Evolutionary conservation across 345 rosid species (phyloP).

Genomic region (Schrenkiella parvula): DNA sequence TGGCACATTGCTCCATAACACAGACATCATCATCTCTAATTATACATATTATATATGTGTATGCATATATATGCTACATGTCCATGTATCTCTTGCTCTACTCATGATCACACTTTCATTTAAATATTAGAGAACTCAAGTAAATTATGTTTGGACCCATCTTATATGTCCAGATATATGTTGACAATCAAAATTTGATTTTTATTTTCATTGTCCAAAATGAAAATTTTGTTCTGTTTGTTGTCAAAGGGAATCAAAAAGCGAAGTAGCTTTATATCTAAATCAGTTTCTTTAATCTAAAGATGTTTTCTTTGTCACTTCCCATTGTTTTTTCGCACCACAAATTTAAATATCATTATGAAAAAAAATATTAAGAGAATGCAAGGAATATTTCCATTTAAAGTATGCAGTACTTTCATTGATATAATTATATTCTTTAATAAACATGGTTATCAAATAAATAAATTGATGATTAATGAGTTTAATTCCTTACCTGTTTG

Average conservation of each 20-base stretch:
- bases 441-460: neutral
- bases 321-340: conserved; percentile 15
- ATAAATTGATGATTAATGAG: neutral
- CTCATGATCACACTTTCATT: conserved; percentile 12
- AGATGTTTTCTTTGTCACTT: conserved; percentile 32
- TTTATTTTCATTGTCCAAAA: neutral
- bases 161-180: conserved; percentile 39
- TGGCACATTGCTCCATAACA: conserved; percentile 35
- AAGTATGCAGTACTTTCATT: neutral
- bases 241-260: conserved; percentile 8
- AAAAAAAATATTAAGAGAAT: neutral
- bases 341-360: neutral
- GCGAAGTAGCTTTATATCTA: conserved; percentile 26
- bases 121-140: neutral
- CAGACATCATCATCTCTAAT: conserved; percentile 25
- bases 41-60: neutral
- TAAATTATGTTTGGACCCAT: conserved; percentile 32
- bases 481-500: neutral
- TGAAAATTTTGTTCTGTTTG: conserved; percentile 22
- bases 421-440: neutral
- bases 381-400: neutral
- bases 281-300: conserved; percentile 23
- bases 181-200: neutral
- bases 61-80: neutral
- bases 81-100: conserved; percentile 2